These are phyloP conservation scores for Blepharisma japonicum DNA, from an alignment of 73 alveolate species.

Conservation along the genomic window DNA sequence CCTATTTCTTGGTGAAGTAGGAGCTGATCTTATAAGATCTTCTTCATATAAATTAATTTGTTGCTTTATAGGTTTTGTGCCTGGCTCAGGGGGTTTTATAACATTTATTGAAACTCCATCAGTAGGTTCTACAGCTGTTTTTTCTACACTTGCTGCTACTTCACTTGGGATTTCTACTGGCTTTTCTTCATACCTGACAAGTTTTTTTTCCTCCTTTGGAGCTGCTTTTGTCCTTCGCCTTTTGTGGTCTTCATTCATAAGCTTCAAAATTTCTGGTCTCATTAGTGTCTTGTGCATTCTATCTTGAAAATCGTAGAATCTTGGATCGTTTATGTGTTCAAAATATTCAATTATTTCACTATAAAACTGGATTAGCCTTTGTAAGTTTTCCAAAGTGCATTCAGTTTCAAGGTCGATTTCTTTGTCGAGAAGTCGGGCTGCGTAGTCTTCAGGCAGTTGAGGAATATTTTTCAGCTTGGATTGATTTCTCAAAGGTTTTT, in stretches of 20 bases:
- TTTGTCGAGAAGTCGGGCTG: background rate
- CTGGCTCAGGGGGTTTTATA: too few relatives aligned
- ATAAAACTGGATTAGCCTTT: background rate
- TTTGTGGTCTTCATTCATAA: constrained; percentile 24
- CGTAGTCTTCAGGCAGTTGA: constrained; percentile 16
- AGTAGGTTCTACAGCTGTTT: background rate
- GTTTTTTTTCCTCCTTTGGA: background rate
- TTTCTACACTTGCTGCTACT: background rate
- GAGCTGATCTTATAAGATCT: too few relatives aligned
- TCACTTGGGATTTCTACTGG: background rate
- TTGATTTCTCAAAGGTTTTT: too few relatives aligned
- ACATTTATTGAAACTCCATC: too few relatives aligned
- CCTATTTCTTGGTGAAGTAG: too few relatives aligned
- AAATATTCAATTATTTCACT: constrained; percentile 11
- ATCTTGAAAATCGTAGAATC: background rate
- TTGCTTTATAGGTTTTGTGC: too few relatives aligned
- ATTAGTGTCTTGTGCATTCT: constrained; percentile 21
- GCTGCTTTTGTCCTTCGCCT: background rate
- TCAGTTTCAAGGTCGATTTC: background rate
- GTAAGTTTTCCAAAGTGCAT: background rate
- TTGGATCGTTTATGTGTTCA: constrained; percentile 4
- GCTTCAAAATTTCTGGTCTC: constrained; percentile 32
- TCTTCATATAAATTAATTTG: too few relatives aligned
- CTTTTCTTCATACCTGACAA: background rate
- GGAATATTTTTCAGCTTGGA: too few relatives aligned